Percentiles rank a stretch among this genome's conserved stretches.
These are phyloP conservation scores for Plantago elongata DNA, from an alignment of 257 asterid genomes.

Conservation along the genomic window DNA sequence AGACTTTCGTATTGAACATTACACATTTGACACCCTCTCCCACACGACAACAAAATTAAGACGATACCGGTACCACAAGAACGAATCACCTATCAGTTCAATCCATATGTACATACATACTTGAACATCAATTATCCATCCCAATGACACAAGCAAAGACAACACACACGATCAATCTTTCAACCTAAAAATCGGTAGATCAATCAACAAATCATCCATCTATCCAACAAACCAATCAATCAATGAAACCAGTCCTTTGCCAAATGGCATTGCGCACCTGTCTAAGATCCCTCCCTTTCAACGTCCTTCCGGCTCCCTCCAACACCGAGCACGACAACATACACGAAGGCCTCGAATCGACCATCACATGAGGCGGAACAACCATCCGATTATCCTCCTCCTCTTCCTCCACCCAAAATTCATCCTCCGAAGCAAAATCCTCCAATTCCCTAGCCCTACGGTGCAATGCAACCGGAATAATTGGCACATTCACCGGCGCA, in stretches of 20 bases:
- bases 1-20: too few relatives aligned
- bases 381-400: constrained; percentile 27
- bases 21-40: too few relatives aligned
- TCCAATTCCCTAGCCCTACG: constrained; percentile 36
- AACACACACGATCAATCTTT: too few relatives aligned
- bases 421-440: constrained; percentile 31
- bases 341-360: constrained; percentile 44
- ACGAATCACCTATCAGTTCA: too few relatives aligned
- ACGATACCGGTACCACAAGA: too few relatives aligned
- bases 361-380: constrained; percentile 66
- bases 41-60: too few relatives aligned
- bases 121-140: too few relatives aligned
- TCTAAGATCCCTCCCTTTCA: constrained; percentile 76
- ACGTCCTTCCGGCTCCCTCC: constrained; percentile 72
- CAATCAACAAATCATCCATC: not conserved
- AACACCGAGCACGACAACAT: constrained; percentile 54
- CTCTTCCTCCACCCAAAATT: constrained; percentile 17
- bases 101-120: too few relatives aligned
- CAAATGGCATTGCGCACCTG: constrained; percentile 71
- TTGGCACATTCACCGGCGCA: constrained; percentile 71
- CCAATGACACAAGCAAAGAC: too few relatives aligned
- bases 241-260: constrained; percentile 66
- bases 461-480: constrained; percentile 28
- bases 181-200: too few relatives aligned
- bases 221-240: constrained; percentile 17